These are phyloP conservation scores for Umbelopsis ramanniana DNA, from an alignment of 192 early-diverging fungal species.

Conservation along the genomic window DNA sequence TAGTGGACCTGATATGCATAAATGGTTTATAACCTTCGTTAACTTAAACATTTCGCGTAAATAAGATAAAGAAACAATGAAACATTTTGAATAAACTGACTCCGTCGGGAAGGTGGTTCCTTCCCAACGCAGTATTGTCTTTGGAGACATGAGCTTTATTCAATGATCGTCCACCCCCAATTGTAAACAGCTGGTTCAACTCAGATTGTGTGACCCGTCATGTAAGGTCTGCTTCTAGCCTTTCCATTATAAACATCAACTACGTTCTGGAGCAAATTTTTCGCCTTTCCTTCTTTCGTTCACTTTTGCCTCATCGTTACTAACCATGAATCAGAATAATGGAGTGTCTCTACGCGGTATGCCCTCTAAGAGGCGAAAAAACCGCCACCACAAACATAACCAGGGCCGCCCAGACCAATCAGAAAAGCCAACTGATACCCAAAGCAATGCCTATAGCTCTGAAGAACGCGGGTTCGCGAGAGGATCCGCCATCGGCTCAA, in stretches of 20 bases:
- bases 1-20: too few species aligned
- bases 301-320: not conserved
- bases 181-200: not conserved
- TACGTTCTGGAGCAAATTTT: not conserved
- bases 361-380: not conserved
- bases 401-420: not conserved
- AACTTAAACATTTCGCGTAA: too few species aligned
- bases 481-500: not conserved
- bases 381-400: not conserved
- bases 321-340: conserved; percentile 14
- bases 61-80: too few species aligned
- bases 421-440: not conserved
- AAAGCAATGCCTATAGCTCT: not conserved
- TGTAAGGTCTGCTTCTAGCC: conserved; percentile 11
- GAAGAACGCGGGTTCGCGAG: not conserved
- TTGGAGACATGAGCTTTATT: not conserved
- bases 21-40: too few species aligned
- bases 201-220: conserved; percentile 21
- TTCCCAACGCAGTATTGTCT: not conserved
- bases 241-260: conserved; percentile 11
- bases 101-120: not conserved
- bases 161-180: not conserved
- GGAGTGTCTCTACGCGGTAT: not conserved
- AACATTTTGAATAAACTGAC: too few species aligned
- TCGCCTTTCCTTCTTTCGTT: not conserved